Conservation (phyloP, 164 flowering plant genomes). For the Aristolochia californica region DNA sequence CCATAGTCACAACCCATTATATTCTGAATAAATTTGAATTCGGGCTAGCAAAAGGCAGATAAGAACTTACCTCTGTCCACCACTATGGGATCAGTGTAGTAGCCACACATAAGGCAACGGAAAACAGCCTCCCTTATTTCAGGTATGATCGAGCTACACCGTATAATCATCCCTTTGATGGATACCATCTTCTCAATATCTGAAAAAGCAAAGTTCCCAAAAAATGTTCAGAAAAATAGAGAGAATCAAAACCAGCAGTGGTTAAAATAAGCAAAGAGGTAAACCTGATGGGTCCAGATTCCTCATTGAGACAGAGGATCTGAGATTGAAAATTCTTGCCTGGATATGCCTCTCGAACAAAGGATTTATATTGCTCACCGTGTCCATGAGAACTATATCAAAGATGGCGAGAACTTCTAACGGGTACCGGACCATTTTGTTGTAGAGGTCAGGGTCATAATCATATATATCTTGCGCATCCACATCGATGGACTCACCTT, state of each 20-base stretch:
- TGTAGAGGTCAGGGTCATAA: constrained; percentile 72
- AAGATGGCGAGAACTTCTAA: constrained; percentile 93
- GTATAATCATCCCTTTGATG: constrained; percentile 88
- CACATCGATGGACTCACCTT: constrained; percentile 78
- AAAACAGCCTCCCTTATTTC: constrained; percentile 93
- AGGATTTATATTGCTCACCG: constrained; percentile 49
- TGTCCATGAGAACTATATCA: constrained; percentile 93
- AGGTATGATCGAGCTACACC: constrained; percentile 88
- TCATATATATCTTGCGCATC: constrained; percentile 76
- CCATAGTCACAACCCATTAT: constrained; percentile 1
- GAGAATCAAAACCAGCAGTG: background rate
- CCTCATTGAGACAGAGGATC: constrained; percentile 64
- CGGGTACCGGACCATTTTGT: constrained; percentile 85
- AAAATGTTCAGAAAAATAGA: background rate
- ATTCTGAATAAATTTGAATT: background rate
- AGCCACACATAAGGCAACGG: constrained; percentile 84
- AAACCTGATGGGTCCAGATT: constrained; percentile 91
- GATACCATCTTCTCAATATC: constrained; percentile 97
- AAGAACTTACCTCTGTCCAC: constrained; percentile 75
- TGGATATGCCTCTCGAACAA: constrained; percentile 84
- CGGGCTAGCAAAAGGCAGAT: background rate
- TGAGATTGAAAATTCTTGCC: constrained; percentile 73
- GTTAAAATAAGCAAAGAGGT: constrained; percentile 9
- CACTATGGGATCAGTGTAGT: constrained; percentile 65
- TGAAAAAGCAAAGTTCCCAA: constrained; percentile 14